These are phyloP conservation scores for Globisporangium nunn DNA, from an alignment of 352 stramenopile species.

Conservation along the genomic window DNA sequence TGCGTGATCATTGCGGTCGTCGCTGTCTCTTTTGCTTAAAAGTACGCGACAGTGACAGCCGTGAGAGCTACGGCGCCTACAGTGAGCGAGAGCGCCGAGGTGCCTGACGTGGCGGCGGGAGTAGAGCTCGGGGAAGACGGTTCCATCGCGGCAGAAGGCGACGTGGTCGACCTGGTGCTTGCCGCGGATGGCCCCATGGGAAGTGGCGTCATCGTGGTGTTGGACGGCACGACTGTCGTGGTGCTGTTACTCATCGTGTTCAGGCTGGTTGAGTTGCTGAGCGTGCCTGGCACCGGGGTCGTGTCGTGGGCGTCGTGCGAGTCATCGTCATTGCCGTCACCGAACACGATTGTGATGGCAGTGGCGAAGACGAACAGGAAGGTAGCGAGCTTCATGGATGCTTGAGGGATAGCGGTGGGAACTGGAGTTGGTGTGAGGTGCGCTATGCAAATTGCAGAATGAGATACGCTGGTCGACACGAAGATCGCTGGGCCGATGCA, in stretches of 20 bases:
- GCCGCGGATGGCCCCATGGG: neutral
- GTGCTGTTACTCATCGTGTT: neutral
- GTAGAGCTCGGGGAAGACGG: neutral
- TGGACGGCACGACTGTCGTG: neutral
- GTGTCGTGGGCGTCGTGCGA: neutral
- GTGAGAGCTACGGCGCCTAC: neutral
- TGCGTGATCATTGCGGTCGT: no score
- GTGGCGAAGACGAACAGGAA: neutral
- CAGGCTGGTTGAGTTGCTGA: neutral
- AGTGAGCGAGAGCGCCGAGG: conserved; percentile 1
- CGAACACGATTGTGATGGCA: conserved; percentile 1
- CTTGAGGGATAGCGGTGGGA: neutral
- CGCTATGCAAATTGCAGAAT: conserved; percentile 6
- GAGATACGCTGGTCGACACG: neutral
- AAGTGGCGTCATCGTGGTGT: neutral
- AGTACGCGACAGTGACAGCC: no score
- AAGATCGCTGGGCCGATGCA: neutral
- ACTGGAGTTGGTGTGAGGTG: neutral
- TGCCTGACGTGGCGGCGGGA: neutral
- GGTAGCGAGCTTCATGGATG: conserved; percentile 6
- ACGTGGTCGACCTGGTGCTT: neutral
- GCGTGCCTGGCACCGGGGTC: neutral
- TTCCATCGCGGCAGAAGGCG: neutral
- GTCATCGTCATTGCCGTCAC: neutral
- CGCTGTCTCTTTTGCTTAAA: no score